A percentile compares a stretch with the other conserved stretches of the same genome.
These are phyloP conservation scores for Penicillium diatomitis DNA, from an alignment of 495 filamentous ascomycete genomes.

Conservation along the genomic window DNA sequence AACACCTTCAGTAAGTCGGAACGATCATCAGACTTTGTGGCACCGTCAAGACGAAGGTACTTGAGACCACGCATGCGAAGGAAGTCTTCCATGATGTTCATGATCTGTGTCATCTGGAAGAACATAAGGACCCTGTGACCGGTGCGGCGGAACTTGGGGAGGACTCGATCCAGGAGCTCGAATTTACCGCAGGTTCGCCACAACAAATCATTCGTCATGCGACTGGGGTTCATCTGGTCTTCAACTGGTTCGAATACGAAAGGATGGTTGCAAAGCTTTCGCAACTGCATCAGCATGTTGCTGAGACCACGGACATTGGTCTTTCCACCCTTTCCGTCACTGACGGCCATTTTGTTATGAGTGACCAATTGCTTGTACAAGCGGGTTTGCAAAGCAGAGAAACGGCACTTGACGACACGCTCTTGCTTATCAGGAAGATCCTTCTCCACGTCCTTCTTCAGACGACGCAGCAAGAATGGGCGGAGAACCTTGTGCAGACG, in stretches of 20 bases:
- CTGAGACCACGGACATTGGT: constrained; percentile 89
- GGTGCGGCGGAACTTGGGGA: constrained; percentile 84
- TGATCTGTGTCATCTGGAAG: constrained; percentile 99
- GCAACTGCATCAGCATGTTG: constrained; percentile 99
- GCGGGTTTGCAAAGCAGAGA: constrained; percentile 86
- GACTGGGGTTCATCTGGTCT: constrained; percentile 90
- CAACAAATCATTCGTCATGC: constrained; percentile 78
- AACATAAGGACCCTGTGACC: constrained; percentile 97
- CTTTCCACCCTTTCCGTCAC: constrained; percentile 92
- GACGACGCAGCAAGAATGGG: constrained; percentile 92
- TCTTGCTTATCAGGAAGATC: constrained; percentile 97
- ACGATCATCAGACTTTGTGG: constrained; percentile 94
- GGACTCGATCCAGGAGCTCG: constrained; percentile 81
- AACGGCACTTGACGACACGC: constrained; percentile 97
- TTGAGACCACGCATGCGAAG: constrained; percentile 69
- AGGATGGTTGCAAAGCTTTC: constrained; percentile 98
- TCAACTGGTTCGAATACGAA: constrained; percentile 98
- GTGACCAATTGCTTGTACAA: constrained; percentile 95
- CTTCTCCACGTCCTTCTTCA: constrained; percentile 99
- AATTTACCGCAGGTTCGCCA: constrained; percentile 98
- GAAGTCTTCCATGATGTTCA: constrained; percentile 99
- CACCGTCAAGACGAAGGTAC: constrained; percentile 90
- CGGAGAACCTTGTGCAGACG: constrained; percentile 96
- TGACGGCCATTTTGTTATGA: constrained; percentile 86
- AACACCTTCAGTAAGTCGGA: constrained; percentile 82